Evolutionary conservation across 2,329 filamentous ascomycete species (phyloP).

Genomic region (Neopestalotiopsis sp.): DNA sequence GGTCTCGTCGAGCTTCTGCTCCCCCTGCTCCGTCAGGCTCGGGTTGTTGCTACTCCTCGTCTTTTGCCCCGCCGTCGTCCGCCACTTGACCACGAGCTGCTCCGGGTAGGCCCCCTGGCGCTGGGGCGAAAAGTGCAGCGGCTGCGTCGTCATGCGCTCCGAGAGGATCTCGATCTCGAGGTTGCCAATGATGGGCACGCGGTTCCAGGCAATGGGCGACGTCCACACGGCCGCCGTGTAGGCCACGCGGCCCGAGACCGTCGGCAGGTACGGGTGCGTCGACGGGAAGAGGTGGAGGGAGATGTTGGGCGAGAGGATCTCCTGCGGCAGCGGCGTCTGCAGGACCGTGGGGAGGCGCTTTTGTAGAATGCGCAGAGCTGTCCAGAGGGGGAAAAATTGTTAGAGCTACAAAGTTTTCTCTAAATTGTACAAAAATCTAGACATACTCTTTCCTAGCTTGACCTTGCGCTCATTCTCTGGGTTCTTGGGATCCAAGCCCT

Average conservation of each 20-base stretch:
- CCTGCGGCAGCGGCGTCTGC: slow-evolving; percentile 71
- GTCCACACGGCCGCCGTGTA: slow-evolving; percentile 97
- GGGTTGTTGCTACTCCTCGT: slow-evolving; percentile 45
- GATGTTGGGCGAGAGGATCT: slow-evolving; percentile 78
- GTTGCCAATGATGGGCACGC: slow-evolving; percentile 88
- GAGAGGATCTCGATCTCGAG: slow-evolving; percentile 86
- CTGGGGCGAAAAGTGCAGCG: slow-evolving; percentile 52
- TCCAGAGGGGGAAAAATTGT: slow-evolving; percentile 20
- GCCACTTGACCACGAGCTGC: slow-evolving; percentile 91
- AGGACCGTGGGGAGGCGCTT: slow-evolving; percentile 71
- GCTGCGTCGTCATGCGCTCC: slow-evolving; percentile 80
- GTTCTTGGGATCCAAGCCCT: slow-evolving; percentile 32
- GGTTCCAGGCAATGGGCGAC: slow-evolving; percentile 93
- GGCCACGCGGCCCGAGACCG: slow-evolving; percentile 87
- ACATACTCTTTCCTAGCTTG: slow-evolving; percentile 68
- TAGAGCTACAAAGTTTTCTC: background rate
- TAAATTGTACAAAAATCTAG: background rate
- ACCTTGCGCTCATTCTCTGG: slow-evolving; percentile 62
- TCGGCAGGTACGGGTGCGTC: slow-evolving; percentile 87
- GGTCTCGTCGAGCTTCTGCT: slow-evolving; percentile 41
- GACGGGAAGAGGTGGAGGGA: slow-evolving; percentile 73
- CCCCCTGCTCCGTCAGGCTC: slow-evolving; percentile 34
- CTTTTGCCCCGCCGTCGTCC: slow-evolving; percentile 58
- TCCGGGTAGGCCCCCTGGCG: slow-evolving; percentile 68
- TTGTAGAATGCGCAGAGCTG: slow-evolving; percentile 70